A percentile compares a stretch with the other conserved stretches of the same genome.
phyloP scores from a whole-genome alignment of 768 basidiomycete species.

The Mycena albidolilacea region DNA sequence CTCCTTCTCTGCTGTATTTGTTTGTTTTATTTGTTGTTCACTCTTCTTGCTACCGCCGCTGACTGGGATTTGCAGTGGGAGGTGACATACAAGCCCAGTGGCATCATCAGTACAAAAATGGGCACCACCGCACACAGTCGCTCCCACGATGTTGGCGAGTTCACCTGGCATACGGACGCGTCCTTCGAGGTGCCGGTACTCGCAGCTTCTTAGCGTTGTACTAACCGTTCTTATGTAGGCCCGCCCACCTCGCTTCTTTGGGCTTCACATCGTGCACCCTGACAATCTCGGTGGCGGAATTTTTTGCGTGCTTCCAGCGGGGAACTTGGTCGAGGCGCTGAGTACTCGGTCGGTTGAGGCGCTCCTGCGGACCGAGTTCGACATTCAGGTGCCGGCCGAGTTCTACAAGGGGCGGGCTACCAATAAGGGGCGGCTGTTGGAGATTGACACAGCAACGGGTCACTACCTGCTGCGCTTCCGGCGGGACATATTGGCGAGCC shows the following conservation, averaged over 20 bases:
- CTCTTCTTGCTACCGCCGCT: neutral
- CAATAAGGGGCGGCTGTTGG: slow-evolving; percentile 14
- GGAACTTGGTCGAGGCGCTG: neutral
- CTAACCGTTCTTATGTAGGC: neutral
- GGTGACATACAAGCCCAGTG: slow-evolving; percentile 16
- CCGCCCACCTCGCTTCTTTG: slow-evolving; percentile 19
- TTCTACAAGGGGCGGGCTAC: slow-evolving; percentile 13
- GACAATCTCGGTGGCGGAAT: slow-evolving; percentile 23
- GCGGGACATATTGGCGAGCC: slow-evolving; percentile 15
- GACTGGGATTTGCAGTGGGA: slow-evolving; percentile 9
- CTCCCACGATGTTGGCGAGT: slow-evolving; percentile 19
- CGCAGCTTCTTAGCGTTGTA: neutral
- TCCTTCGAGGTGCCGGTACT: slow-evolving; percentile 2
- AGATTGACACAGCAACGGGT: slow-evolving; percentile 1
- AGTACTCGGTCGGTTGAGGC: slow-evolving; percentile 3
- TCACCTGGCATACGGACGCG: slow-evolving; percentile 23
- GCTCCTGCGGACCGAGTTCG: slow-evolving; percentile 9
- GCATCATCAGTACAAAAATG: slow-evolving; percentile 3
- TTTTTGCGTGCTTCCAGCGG: slow-evolving; percentile 19
- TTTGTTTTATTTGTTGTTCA: too few species aligned
- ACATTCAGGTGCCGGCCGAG: slow-evolving; percentile 19
- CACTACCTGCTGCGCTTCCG: slow-evolving; percentile 16
- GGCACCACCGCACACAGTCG: slow-evolving; percentile 6
- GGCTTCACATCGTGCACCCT: slow-evolving; percentile 12
- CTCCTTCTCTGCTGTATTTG: neutral